Conservation (phyloP, 441 rosid genomes). For the Gossypium lobatum region DNA sequence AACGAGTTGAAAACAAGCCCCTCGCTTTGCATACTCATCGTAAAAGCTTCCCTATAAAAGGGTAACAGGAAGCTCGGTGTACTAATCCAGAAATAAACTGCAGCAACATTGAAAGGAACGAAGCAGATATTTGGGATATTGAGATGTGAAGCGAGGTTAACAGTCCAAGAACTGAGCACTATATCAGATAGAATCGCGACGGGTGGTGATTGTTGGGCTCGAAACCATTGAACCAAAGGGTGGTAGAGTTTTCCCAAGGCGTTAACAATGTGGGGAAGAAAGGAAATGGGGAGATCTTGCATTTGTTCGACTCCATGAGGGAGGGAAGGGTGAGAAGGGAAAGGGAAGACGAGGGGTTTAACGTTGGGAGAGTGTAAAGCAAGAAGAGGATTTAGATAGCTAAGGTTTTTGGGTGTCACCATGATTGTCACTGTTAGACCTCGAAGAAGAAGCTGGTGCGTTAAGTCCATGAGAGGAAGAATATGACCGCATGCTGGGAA, state of each 20-base stretch:
- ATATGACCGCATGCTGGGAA: slow-evolving; percentile 51
- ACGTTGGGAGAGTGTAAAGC: slow-evolving; percentile 22
- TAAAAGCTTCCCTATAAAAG: background rate
- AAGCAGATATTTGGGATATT: slow-evolving; percentile 30
- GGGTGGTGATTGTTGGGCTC: slow-evolving; percentile 28
- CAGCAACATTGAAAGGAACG: slow-evolving; percentile 10
- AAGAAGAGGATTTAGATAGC: slow-evolving; percentile 31
- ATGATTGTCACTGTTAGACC: slow-evolving; percentile 38
- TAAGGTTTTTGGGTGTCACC: slow-evolving; percentile 31
- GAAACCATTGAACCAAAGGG: slow-evolving; percentile 35
- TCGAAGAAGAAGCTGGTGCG: slow-evolving; percentile 36
- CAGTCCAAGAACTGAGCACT: slow-evolving; percentile 41
- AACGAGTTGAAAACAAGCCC: slow-evolving; percentile 6
- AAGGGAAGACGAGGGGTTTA: slow-evolving; percentile 28
- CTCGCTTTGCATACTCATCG: background rate
- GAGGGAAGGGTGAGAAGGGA: slow-evolving; percentile 13
- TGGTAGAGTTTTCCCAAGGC: slow-evolving; percentile 31
- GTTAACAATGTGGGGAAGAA: slow-evolving; percentile 20
- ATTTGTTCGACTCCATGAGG: slow-evolving; percentile 17
- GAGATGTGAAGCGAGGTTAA: slow-evolving; percentile 26
- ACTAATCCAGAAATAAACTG: background rate
- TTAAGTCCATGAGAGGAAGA: slow-evolving; percentile 54
- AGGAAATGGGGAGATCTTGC: slow-evolving; percentile 13
- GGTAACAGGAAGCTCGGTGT: background rate
- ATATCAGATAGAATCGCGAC: slow-evolving; percentile 34